Evolutionary conservation across 2,329 filamentous ascomycete species (phyloP), one percentile per base, ranked within the genome.

Genomic region (Colletotrichum shisoi): DNA sequence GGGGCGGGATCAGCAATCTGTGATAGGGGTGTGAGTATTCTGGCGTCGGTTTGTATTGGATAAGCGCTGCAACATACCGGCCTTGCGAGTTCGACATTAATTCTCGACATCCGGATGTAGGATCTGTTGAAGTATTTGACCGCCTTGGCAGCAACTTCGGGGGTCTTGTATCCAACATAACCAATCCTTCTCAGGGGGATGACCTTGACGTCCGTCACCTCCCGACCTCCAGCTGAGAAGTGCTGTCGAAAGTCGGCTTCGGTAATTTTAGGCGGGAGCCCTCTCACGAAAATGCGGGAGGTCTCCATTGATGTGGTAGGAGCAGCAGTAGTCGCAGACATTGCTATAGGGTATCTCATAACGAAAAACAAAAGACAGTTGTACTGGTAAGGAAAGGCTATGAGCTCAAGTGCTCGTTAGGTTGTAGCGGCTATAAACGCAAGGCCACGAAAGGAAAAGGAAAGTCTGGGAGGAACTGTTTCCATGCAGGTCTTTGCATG

Each of bases 41-140:
- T 31, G 11, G 13, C 24, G 5, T 45, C 44, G n/a, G 2, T 31
- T 6, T 54, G 19, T 57, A 52, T 52, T 51, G 13, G 24, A 19
- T 21, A 21, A n/a, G 15, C n/a, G 49, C 15, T 45, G 11, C 15
- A 39, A 69, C 58, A 49, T 69, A 72, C 69, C 62, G 95, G 90
- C 77, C 87, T 89, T 63, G 95, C 95, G 74, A 95, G 82, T 81
- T 97, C 94, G 69, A 97, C 95, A 37, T 85, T 86, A 74, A 99
- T 93, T 82, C 90, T 96, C 65, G 94, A 97, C 91, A 97, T 95
- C 73, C 93, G 92, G 74, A 99, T 93, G 79, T 93, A 99, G 70
- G 94, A 90, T 77, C 88, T 92, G 83, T 99, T 94, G 84, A 97
- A 97, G 82, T 97, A 96, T 79, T 92, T 94, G 76, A 96, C 91